Evolutionary conservation across 441 rosid genomes (phyloP).

Genomic region (Brassica balearica): DNA sequence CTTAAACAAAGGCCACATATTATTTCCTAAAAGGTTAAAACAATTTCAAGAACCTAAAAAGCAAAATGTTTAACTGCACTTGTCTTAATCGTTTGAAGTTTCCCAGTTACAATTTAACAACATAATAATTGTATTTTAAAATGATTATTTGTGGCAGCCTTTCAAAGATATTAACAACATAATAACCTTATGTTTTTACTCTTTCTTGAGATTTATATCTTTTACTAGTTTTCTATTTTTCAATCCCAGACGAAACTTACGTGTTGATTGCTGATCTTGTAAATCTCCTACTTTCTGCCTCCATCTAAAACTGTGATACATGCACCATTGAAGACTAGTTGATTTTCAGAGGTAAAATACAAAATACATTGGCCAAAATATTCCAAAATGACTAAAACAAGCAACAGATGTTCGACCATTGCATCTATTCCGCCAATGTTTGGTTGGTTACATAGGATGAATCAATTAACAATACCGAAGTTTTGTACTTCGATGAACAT

Average conservation of each 20-base stretch:
- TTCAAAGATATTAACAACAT: not conserved
- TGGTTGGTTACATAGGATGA: not conserved
- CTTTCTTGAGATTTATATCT: not conserved
- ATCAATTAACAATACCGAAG: not conserved
- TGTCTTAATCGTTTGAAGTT: not conserved
- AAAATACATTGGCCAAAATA: not conserved
- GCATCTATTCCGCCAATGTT: slow-evolving; percentile 4
- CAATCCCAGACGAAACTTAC: not conserved
- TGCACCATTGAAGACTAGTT: not conserved
- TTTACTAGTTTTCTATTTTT: not conserved
- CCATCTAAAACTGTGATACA: not conserved
- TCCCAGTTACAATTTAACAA: slow-evolving; percentile 2
- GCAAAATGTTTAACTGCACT: slow-evolving; percentile 8
- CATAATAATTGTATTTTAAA: not conserved
- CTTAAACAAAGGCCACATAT: slow-evolving; percentile 18
- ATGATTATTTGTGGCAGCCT: not conserved
- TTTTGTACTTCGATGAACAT: not conserved
- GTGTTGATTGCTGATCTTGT: not conserved
- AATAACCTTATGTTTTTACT: not conserved
- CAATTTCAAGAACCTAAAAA: slow-evolving; percentile 6
- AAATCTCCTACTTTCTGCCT: not conserved
- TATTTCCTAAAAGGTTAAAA: not conserved
- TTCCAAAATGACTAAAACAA: not conserved
- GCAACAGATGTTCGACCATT: not conserved
- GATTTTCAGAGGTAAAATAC: not conserved